Percentiles rank a stretch among this genome's conserved stretches.
phyloP scores from a whole-genome alignment of 1,139 yeast species.

The Pichia sp. region DNA sequence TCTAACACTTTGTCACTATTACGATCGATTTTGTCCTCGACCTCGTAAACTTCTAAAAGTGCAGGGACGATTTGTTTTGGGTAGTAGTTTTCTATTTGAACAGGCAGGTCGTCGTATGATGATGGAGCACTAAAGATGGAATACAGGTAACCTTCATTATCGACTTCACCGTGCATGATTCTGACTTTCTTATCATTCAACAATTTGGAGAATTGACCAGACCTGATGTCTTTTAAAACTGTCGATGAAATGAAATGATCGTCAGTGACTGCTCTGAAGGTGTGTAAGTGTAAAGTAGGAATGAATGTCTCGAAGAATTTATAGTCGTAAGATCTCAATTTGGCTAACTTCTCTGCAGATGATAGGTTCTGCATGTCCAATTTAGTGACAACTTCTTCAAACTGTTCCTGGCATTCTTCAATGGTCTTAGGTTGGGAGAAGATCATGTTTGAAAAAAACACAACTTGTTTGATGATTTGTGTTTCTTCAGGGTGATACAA shows the following conservation, averaged over 20 bases:
- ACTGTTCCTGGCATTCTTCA: slow-evolving; percentile 36
- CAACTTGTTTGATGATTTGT: slow-evolving; percentile 38
- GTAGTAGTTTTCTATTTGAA: slow-evolving; percentile 39
- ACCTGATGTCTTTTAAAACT: slow-evolving; percentile 33
- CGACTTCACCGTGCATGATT: slow-evolving; percentile 40
- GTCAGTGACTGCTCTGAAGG: slow-evolving; percentile 43
- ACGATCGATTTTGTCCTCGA: slow-evolving; percentile 10
- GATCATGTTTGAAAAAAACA: slow-evolving; percentile 36
- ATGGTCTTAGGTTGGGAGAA: slow-evolving; percentile 37
- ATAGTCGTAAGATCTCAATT: slow-evolving; percentile 18
- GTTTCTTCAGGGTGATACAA: slow-evolving; percentile 35
- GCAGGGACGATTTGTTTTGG: slow-evolving; percentile 33
- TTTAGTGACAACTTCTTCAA: slow-evolving; percentile 34
- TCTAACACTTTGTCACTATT: slow-evolving; percentile 20
- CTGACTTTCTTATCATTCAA: slow-evolving; percentile 25
- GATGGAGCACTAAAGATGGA: slow-evolving; percentile 36
- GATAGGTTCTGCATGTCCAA: slow-evolving; percentile 18
- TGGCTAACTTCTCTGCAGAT: slow-evolving; percentile 17
- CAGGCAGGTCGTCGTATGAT: slow-evolving; percentile 26
- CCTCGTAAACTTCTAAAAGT: slow-evolving; percentile 33
- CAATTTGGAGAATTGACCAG: slow-evolving; percentile 37
- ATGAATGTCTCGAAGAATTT: slow-evolving; percentile 32
- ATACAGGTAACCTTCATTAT: slow-evolving; percentile 36
- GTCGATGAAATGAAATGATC: slow-evolving; percentile 33
- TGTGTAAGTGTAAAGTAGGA: slow-evolving; percentile 33